Conservation (phyloP, 495 filamentous ascomycete genomes). For the Chaetomium tenue region DNA sequence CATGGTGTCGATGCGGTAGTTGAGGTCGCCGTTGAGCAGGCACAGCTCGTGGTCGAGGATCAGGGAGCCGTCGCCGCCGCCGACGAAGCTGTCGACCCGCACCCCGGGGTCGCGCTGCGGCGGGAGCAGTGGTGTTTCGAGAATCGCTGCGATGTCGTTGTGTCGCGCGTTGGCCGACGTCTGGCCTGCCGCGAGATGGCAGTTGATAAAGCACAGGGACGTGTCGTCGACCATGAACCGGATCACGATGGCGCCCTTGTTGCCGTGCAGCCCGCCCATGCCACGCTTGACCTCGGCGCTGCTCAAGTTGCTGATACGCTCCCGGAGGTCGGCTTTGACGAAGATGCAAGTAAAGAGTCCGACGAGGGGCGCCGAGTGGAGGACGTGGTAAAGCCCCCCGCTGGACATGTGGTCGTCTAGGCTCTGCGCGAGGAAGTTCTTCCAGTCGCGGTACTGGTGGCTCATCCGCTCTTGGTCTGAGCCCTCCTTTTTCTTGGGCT, state of each 20-base stretch:
- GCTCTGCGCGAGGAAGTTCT: conserved; percentile 75
- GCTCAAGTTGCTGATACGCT: conserved; percentile 70
- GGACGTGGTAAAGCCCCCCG: conserved; percentile 73
- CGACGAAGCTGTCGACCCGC: conserved; percentile 73
- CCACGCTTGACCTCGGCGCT: conserved; percentile 88
- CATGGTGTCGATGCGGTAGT: conserved; percentile 98
- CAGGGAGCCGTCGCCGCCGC: conserved; percentile 93
- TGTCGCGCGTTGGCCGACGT: conserved; percentile 85
- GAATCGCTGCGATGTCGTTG: conserved; percentile 86
- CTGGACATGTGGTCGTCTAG: conserved; percentile 78
- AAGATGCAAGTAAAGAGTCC: conserved; percentile 96
- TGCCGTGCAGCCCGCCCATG: conserved; percentile 89
- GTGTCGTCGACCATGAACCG: conserved; percentile 89
- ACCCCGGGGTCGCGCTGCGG: conserved; percentile 57
- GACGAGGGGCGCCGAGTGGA: conserved; percentile 86
- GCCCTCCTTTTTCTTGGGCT: conserved; percentile 86
- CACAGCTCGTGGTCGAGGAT: conserved; percentile 96
- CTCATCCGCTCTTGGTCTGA: conserved; percentile 91
- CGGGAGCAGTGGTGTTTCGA: conserved; percentile 74
- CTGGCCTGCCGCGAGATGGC: conserved; percentile 93
- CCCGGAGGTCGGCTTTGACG: conserved; percentile 73
- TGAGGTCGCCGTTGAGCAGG: conserved; percentile 91
- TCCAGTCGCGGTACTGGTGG: conserved; percentile 95
- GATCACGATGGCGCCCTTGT: conserved; percentile 92
- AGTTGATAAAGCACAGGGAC: conserved; percentile 95